These are phyloP conservation scores for Meyerozyma athensensis DNA, from an alignment of 1,139 yeast species.

Conservation along the genomic window DNA sequence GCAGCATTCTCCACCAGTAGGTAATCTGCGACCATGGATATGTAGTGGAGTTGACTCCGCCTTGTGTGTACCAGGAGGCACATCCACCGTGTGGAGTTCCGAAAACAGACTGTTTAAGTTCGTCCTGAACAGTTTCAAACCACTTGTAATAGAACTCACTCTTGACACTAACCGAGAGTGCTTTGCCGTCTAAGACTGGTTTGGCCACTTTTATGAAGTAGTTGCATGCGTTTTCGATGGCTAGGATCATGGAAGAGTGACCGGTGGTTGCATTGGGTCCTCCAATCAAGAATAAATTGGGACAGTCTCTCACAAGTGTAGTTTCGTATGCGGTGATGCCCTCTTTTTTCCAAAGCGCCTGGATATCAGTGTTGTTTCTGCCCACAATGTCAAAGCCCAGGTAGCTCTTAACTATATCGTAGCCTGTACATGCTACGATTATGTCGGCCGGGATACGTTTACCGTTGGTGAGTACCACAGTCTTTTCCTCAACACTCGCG, in stretches of 20 bases:
- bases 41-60: conserved; percentile 28
- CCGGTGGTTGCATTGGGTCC: conserved; percentile 46
- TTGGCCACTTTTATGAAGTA: conserved; percentile 23
- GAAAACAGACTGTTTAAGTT: conserved; percentile 28
- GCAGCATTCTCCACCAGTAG: conserved; percentile 27
- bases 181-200: conserved; percentile 26
- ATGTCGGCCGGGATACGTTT: conserved; percentile 11
- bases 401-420: conserved; percentile 14
- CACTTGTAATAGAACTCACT: conserved; percentile 32
- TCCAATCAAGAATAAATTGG: conserved; percentile 33
- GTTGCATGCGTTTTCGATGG: conserved; percentile 34
- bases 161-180: conserved; percentile 29
- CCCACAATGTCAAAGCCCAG: conserved; percentile 22
- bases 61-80: conserved; percentile 35
- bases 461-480: conserved; percentile 11
- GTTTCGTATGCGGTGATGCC: conserved; percentile 38
- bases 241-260: conserved; percentile 39
- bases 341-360: conserved; percentile 25
- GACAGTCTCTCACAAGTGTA: conserved; percentile 27
- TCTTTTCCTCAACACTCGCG: conserved; percentile 8
- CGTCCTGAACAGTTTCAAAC: conserved; percentile 26
- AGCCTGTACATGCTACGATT: conserved; percentile 16
- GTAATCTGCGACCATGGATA: conserved; percentile 37
- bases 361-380: conserved; percentile 20
- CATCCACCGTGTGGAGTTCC: conserved; percentile 44